Evolutionary conservation across 1,139 yeast species (phyloP).

Genomic region (Saccharomyces hybrid): DNA sequence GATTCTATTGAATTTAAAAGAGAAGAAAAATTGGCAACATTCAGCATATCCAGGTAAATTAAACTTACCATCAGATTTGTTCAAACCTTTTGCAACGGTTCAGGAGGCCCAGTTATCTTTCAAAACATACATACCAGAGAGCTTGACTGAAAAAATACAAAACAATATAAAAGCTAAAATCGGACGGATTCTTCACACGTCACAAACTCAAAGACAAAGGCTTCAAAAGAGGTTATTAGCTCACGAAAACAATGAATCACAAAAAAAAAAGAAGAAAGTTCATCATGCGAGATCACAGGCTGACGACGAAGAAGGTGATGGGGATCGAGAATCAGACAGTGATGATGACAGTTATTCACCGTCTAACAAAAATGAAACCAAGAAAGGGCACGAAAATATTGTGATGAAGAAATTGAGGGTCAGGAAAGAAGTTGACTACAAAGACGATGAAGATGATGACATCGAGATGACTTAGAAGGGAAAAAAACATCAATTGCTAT

Average conservation of each 20-base stretch:
- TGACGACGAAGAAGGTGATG: not conserved
- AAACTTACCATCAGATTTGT: slow-evolving; percentile 59
- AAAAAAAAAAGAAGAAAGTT: slow-evolving; percentile 6
- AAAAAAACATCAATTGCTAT: slow-evolving; percentile 11
- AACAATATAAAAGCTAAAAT: slow-evolving; percentile 25
- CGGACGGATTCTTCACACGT: slow-evolving; percentile 21
- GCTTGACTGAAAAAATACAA: slow-evolving; percentile 16
- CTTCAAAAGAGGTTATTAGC: slow-evolving; percentile 27
- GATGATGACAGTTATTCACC: not conserved
- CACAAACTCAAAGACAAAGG: slow-evolving; percentile 28
- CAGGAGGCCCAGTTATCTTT: slow-evolving; percentile 34
- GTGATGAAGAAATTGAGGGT: slow-evolving; percentile 42
- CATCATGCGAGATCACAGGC: not conserved
- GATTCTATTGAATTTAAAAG: slow-evolving; percentile 52
- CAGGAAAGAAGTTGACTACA: slow-evolving; percentile 38
- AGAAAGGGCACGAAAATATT: slow-evolving; percentile 18
- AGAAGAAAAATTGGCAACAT: slow-evolving; percentile 56
- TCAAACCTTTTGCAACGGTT: slow-evolving; percentile 43
- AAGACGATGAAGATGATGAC: slow-evolving; percentile 30
- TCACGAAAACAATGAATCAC: slow-evolving; percentile 19
- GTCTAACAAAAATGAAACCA: not conserved
- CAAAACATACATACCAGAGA: slow-evolving; percentile 22
- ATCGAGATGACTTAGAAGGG: slow-evolving; percentile 25
- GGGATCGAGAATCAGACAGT: not conserved
- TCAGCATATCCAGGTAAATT: slow-evolving; percentile 79